phyloP scores from a whole-genome alignment of 495 filamentous ascomycete genomes.

The Geoglossum glabrum region DNA sequence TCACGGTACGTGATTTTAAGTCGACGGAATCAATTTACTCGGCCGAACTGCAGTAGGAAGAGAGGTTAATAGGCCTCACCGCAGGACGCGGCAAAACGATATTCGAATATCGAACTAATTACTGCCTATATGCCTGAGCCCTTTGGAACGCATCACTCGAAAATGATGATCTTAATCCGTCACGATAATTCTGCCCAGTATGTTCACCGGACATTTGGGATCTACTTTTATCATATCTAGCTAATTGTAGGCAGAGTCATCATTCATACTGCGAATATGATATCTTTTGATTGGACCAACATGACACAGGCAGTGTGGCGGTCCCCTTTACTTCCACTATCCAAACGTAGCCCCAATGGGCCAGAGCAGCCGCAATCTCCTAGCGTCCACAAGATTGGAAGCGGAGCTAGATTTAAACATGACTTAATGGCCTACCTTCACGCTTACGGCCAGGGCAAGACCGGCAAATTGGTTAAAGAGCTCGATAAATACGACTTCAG shows the following conservation, averaged over 20 bases:
- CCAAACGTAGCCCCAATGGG: constrained; percentile 7
- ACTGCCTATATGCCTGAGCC: constrained; percentile 66
- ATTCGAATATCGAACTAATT: constrained; percentile 47
- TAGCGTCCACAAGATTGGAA: constrained; percentile 22
- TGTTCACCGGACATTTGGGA: constrained; percentile 4
- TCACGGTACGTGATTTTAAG: constrained; percentile 42
- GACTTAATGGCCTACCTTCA: constrained; percentile 56
- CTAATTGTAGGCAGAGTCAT: constrained; percentile 28
- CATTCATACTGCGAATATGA: constrained; percentile 85
- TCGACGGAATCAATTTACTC: not conserved
- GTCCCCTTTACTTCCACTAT: constrained; percentile 46
- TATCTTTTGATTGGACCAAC: constrained; percentile 64
- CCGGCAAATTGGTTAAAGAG: constrained; percentile 30
- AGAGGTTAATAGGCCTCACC: not conserved
- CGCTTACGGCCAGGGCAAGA: constrained; percentile 40
- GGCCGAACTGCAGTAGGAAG: not conserved
- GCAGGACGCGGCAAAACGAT: constrained; percentile 37
- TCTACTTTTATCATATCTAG: not conserved
- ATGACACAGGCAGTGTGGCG: constrained; percentile 75
- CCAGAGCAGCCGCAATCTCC: not conserved
- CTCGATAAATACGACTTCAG: constrained; percentile 51
- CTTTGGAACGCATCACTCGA: constrained; percentile 76
- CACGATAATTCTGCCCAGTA: constrained; percentile 57
- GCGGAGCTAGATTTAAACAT: constrained; percentile 50
- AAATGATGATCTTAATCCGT: constrained; percentile 68